phyloP scores from a whole-genome alignment of 495 filamentous ascomycete species.

The Aspergillus hancockii region DNA sequence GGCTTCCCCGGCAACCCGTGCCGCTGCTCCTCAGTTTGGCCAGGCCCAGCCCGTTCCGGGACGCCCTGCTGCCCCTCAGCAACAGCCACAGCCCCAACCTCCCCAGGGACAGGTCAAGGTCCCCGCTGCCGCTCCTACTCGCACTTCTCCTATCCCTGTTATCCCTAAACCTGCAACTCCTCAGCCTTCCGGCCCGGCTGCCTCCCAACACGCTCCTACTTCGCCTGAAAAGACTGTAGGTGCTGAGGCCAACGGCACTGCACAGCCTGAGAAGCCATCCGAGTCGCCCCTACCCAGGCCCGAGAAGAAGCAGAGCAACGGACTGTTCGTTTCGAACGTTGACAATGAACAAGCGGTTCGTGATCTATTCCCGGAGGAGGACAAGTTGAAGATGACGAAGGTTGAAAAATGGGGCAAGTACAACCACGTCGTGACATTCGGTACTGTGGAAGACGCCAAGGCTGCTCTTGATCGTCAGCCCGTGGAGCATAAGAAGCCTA shows the following conservation, averaged over 20 bases:
- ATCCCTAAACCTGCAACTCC: conserved; percentile 59
- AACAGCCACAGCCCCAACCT: conserved; percentile 35
- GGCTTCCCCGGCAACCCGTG: conserved; percentile 21
- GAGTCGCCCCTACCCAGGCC: conserved; percentile 40
- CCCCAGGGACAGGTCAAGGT: conserved; percentile 40
- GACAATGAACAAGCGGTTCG: conserved; percentile 75
- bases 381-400: conserved; percentile 72
- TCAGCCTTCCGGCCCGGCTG: conserved; percentile 40
- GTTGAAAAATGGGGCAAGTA: conserved; percentile 74
- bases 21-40: conserved; percentile 44
- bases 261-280: conserved; percentile 37
- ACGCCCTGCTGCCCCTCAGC: conserved; percentile 31
- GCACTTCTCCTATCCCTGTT: conserved; percentile 51
- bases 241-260: conserved; percentile 39
- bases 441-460: conserved; percentile 73
- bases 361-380: conserved; percentile 77
- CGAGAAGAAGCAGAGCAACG: conserved; percentile 64
- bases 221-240: conserved; percentile 35
- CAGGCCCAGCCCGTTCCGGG: conserved; percentile 36
- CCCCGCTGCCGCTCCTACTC: conserved; percentile 33
- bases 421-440: conserved; percentile 81
- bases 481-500: conserved; percentile 68
- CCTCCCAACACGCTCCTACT: conserved; percentile 36
- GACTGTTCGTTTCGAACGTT: conserved; percentile 80
- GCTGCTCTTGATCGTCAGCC: conserved; percentile 71